A percentile compares a stretch with the other conserved stretches of the same genome.
Conservation (phyloP, 2,329 filamentous ascomycete genomes). For the Acrodontium crateriforme region DNA sequence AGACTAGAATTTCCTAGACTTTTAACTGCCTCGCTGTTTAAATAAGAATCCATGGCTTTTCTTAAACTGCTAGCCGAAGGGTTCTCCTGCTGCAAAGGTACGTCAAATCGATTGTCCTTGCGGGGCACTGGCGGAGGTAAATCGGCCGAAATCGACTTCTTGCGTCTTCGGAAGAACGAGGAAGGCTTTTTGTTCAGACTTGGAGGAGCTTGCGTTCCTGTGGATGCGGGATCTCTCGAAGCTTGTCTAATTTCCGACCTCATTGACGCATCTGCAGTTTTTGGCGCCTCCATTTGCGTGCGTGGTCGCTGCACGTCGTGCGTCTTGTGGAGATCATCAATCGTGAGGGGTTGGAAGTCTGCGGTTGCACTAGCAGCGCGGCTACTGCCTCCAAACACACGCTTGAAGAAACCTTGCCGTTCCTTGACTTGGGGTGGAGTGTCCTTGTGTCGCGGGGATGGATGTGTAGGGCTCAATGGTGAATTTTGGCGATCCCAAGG, state of each 20-base stretch:
- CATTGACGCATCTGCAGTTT: too few relatives aligned
- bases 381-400: conserved; percentile 57
- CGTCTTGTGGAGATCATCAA: too few relatives aligned
- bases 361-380: too few relatives aligned
- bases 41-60: conserved; percentile 75
- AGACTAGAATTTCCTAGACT: conserved; percentile 8
- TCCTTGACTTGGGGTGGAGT: conserved; percentile 28
- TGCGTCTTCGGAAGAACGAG: conserved; percentile 84
- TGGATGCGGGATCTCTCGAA: conserved; percentile 3
- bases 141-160: conserved; percentile 69
- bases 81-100: conserved; percentile 32
- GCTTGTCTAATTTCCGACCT: conserved; percentile 3
- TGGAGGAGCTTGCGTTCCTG: conserved; percentile 7
- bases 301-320: too few relatives aligned
- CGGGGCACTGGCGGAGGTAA: conserved; percentile 50
- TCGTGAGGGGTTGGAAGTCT: too few relatives aligned
- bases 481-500: too few relatives aligned
- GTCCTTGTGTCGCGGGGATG: conserved; percentile 17
- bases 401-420: conserved; percentile 77
- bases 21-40: conserved; percentile 29
- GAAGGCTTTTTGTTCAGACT: conserved; percentile 76
- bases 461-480: conserved; percentile 34
- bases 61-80: conserved; percentile 63
- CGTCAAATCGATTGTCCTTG: too few relatives aligned
- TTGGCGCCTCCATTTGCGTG: too few relatives aligned